Base-by-base conservation (phyloP, 2,329 filamentous ascomycete species). In the Calonectria leucothoes region DNA sequence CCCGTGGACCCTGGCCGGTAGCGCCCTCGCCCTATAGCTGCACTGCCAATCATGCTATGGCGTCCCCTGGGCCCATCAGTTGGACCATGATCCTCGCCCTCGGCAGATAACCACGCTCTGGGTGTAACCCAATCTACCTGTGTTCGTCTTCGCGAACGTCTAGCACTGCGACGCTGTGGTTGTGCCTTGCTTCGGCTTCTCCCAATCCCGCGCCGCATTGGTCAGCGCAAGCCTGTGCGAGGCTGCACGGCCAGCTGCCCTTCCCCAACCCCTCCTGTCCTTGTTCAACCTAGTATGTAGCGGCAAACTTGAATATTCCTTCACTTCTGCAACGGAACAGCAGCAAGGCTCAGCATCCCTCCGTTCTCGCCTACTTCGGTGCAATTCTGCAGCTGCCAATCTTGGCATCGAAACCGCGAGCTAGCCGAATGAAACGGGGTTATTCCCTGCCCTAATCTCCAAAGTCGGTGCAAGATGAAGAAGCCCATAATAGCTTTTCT, bases 401-500 rank as follows among this genome's bases (percentile, higher is more conserved):
- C 35, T 63, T 70, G 65, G 73, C 70, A 68, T 70, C 33, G 57
- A 33, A 65, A 64, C 35, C 48, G 48, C 51, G 48, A 29, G n/a
- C 52, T 57, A 57, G 39, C 52, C 64, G 63, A 71, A 71, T 65
- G 64, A 27, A 68, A 69, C 57, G 23, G 57, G 63, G 63, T 59
- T 72, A 64, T 74, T 63, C 57, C 57, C 35, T 63, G 57, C 23
- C 17, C 20, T n/a, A 63, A 63, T 63, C 52, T 57, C 52, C 52
- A 57, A 25, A 23, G 52, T 37, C 27, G 14, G 48, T 27, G 14
- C 12, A 51, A 27, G 48, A 35, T 35, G 52, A 63, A 45, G 35
- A 63, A 37, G 37, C 27, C 57, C 57, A 57, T 31, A 57, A 57
- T 37, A 57, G 52, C 52, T 37, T 57, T 57, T 57, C 52, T 57